Conservation (phyloP, 805 yeast species). For the Nakazawaea sp. region DNA sequence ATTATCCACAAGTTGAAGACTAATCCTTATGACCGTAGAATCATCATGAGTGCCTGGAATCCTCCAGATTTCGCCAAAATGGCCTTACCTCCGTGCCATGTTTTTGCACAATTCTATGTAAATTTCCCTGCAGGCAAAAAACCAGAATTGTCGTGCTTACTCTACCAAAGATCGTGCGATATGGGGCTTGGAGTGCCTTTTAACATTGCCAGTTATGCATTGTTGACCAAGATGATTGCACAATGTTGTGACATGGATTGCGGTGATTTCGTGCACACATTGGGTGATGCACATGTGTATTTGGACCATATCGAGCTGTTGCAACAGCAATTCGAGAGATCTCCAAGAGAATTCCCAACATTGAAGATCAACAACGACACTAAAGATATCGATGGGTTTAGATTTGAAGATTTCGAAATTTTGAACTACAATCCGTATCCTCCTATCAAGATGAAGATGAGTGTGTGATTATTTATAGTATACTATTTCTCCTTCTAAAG, state of each 20-base stretch:
- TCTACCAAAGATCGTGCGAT: slow-evolving; percentile 97
- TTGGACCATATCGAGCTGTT: slow-evolving; percentile 90
- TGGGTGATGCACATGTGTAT: slow-evolving; percentile 97
- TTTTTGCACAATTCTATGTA: slow-evolving; percentile 92
- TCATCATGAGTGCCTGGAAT: slow-evolving; percentile 96
- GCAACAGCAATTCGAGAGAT: slow-evolving; percentile 67
- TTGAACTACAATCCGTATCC: slow-evolving; percentile 74
- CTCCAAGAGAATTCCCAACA: slow-evolving; percentile 77
- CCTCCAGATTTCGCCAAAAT: slow-evolving; percentile 89
- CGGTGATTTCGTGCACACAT: slow-evolving; percentile 89
- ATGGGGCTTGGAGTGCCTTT: slow-evolving; percentile 99
- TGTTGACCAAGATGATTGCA: slow-evolving; percentile 91
- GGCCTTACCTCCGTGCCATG: slow-evolving; percentile 99
- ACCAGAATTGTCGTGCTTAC: slow-evolving; percentile 76
- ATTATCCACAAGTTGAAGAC: slow-evolving; percentile 74
- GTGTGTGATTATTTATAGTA: slow-evolving; percentile 77
- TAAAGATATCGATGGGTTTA: slow-evolving; percentile 76
- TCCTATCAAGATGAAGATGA: slow-evolving; percentile 93
- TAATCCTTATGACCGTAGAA: slow-evolving; percentile 91
- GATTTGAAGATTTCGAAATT: slow-evolving; percentile 81
- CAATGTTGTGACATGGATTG: slow-evolving; percentile 92
- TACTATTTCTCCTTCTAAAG: not conserved
- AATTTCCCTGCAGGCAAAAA: slow-evolving; percentile 57
- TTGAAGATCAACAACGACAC: slow-evolving; percentile 64
- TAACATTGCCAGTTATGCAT: slow-evolving; percentile 93